Percentiles rank a stretch among this genome's conserved stretches.
These are phyloP conservation scores for Trypanosoma scelopori DNA, from an alignment of 208 protist species.

Conservation along the genomic window DNA sequence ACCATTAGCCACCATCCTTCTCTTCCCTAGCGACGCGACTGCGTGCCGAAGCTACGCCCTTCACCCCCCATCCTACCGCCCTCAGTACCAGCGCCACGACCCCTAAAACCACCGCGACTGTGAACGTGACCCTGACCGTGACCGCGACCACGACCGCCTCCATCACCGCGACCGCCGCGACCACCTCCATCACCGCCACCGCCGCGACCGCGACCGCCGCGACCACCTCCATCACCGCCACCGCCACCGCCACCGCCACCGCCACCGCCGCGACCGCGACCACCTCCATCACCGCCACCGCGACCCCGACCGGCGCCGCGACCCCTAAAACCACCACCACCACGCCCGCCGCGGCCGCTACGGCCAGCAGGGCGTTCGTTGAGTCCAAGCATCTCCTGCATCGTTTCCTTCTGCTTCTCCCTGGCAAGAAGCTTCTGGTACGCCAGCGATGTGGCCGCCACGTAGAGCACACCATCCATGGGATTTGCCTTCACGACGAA, in stretches of 20 bases:
- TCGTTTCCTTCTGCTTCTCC: constrained; percentile 60
- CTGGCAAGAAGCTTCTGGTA: constrained; percentile 51
- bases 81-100: constrained; percentile 22
- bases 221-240: constrained; percentile 2
- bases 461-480: constrained; percentile 57
- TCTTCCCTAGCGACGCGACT: constrained; percentile 5
- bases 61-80: constrained; percentile 27
- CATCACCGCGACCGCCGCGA: constrained; percentile 5
- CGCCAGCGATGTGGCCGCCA: constrained; percentile 61
- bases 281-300: constrained; percentile 3
- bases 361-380: constrained; percentile 9
- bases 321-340: constrained; percentile 25
- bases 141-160: constrained; percentile 11
- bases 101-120: constrained; percentile 11
- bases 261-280: constrained; percentile 1
- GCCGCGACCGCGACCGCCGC: constrained; percentile 11
- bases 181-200: constrained; percentile 16
- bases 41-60: constrained; percentile 19
- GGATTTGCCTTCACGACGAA: constrained; percentile 61
- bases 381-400: constrained; percentile 74
- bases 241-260: constrained; percentile 4
- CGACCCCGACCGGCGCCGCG: constrained; percentile 1
- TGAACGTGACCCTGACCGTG: constrained; percentile 16
- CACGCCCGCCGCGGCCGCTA: constrained; percentile 19
- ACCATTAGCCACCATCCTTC: too few species aligned